phyloP scores from a whole-genome alignment of 805 yeast genomes.

The Danielozyma ontarioensis region DNA sequence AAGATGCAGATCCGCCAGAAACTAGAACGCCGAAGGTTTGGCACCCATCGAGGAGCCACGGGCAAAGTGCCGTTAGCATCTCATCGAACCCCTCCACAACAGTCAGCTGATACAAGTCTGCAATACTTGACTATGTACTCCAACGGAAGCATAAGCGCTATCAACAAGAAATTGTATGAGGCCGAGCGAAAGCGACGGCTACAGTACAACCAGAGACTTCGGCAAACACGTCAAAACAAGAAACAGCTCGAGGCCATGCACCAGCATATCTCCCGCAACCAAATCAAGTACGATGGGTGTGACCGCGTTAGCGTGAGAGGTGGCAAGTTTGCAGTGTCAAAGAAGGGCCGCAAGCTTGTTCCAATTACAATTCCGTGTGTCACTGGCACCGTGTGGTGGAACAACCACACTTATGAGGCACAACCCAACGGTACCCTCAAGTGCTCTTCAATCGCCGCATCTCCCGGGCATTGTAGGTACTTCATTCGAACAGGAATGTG shows the following conservation, averaged over 20 bases:
- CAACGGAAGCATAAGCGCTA: neutral
- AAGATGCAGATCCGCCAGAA: conserved; percentile 14
- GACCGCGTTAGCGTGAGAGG: conserved; percentile 43
- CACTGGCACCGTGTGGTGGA: too few species aligned
- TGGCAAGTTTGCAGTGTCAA: conserved; percentile 38
- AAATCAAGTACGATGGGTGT: conserved; percentile 34
- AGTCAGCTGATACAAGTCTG: neutral
- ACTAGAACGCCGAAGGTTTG: neutral
- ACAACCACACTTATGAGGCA: conserved; percentile 20
- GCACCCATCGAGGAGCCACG: neutral
- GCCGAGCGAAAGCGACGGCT: neutral
- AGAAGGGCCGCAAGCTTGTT: conserved; percentile 36
- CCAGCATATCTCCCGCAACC: conserved; percentile 19
- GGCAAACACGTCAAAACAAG: neutral
- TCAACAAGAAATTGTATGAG: neutral
- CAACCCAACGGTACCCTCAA: conserved; percentile 22
- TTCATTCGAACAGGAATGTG: conserved; percentile 44
- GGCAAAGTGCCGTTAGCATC: neutral
- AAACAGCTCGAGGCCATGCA: conserved; percentile 6
- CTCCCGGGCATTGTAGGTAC: conserved; percentile 24
- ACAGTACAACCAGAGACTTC: neutral
- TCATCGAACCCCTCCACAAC: neutral
- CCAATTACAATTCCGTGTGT: conserved; percentile 27
- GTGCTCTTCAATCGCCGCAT: conserved; percentile 2
- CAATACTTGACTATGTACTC: neutral